phyloP scores from a whole-genome alignment of 495 filamentous ascomycete genomes.

The Penicillium argentinense region DNA sequence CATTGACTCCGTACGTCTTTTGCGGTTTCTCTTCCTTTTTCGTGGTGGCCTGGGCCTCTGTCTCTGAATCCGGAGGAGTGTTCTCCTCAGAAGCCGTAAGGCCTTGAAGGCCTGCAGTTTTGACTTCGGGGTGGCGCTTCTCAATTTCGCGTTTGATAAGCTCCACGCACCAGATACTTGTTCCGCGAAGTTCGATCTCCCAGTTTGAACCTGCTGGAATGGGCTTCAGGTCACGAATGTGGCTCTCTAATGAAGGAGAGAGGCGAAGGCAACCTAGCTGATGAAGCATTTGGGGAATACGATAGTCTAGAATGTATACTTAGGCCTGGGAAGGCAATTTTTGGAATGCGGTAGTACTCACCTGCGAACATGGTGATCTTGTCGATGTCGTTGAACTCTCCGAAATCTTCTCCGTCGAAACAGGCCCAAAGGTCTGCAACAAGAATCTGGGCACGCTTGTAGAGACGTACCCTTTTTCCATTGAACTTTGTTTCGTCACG shows the following conservation, averaged over 20 bases:
- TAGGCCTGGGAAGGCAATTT: not conserved
- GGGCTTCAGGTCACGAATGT: conserved; percentile 59
- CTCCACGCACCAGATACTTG: conserved; percentile 93
- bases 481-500: conserved; percentile 75
- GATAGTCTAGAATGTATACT: conserved; percentile 64
- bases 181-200: conserved; percentile 87
- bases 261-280: conserved; percentile 79
- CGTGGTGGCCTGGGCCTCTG: conserved; percentile 5
- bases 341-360: conserved; percentile 20
- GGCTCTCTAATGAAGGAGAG: conserved; percentile 71
- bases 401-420: conserved; percentile 77
- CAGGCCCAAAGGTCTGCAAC: conserved; percentile 95
- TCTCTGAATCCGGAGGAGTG: not conserved
- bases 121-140: conserved; percentile 63
- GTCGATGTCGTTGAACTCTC: conserved; percentile 86
- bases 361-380: conserved; percentile 96
- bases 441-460: conserved; percentile 93
- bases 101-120: conserved; percentile 17
- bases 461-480: conserved; percentile 70
- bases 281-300: conserved; percentile 91
- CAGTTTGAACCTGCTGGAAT: conserved; percentile 73
- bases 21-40: conserved; percentile 20
- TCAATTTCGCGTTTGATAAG: conserved; percentile 82
- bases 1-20: conserved; percentile 60
- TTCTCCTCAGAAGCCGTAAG: conserved; percentile 1